Evolutionary conservation across 2,329 filamentous ascomycete genomes (phyloP).

Genomic region (Acarospora socialis): DNA sequence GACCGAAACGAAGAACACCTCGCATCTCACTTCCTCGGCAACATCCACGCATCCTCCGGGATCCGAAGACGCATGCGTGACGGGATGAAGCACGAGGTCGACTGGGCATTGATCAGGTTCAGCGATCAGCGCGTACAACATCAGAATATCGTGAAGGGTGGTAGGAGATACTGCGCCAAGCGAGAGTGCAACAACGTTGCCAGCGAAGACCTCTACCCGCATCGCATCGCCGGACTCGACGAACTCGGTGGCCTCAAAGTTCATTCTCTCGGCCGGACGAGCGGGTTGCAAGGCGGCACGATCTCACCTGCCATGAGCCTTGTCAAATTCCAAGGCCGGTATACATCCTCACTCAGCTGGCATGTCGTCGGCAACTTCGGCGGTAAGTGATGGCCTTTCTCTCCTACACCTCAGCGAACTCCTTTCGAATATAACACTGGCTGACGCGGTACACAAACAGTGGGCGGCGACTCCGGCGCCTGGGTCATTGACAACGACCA

Average conservation of each 20-base stretch:
- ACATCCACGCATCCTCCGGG: slow-evolving; percentile 79
- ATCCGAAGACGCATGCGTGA: slow-evolving; percentile 61
- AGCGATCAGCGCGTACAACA: slow-evolving; percentile 54
- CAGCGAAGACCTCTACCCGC: slow-evolving; percentile 32
- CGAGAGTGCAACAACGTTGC: slow-evolving; percentile 30
- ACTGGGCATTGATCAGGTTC: slow-evolving; percentile 86
- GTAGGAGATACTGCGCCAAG: slow-evolving; percentile 24
- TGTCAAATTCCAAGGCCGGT: slow-evolving; percentile 75
- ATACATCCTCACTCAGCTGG: slow-evolving; percentile 62
- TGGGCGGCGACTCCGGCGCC: slow-evolving; percentile 82
- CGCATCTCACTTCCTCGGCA: slow-evolving; percentile 64
- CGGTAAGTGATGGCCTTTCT: slow-evolving; percentile 23
- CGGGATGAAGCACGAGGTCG: slow-evolving; percentile 74
- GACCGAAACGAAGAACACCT: slow-evolving; percentile 71
- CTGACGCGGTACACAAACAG: slow-evolving; percentile 21
- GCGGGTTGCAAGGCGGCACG: slow-evolving; percentile 63
- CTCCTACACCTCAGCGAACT: not conserved
- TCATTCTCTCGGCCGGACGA: slow-evolving; percentile 78
- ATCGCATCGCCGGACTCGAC: slow-evolving; percentile 40
- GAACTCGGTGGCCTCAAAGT: slow-evolving; percentile 61
- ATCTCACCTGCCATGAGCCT: slow-evolving; percentile 67
- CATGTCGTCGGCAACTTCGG: slow-evolving; percentile 46
- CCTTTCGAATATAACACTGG: not conserved
- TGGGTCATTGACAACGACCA: slow-evolving; percentile 74
- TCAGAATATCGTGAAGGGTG: slow-evolving; percentile 54